Evolutionary conservation across 2,329 filamentous ascomycete species (phyloP).

Genomic region (Penicillium sp.): DNA sequence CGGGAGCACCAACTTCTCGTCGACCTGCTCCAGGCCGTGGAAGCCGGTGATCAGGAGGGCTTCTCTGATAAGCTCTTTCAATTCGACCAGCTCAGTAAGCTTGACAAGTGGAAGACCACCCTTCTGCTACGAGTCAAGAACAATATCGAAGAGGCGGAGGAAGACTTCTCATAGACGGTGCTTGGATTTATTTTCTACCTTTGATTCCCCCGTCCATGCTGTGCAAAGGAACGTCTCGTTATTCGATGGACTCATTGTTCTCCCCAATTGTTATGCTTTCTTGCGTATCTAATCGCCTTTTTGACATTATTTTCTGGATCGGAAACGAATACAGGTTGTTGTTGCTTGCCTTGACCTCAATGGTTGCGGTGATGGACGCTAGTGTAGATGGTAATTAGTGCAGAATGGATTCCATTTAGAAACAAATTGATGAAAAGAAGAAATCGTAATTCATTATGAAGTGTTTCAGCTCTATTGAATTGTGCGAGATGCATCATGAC

Average conservation of each 20-base stretch:
- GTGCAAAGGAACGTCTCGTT: conserved; percentile 20
- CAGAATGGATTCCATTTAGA: conserved; percentile 6
- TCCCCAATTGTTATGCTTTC: not conserved
- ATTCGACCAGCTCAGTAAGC: conserved; percentile 87
- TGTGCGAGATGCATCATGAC: conserved; percentile 29
- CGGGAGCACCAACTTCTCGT: conserved; percentile 80
- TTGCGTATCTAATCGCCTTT: conserved; percentile 12
- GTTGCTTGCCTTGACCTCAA: not conserved
- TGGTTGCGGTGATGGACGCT: not conserved
- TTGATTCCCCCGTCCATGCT: conserved; percentile 31
- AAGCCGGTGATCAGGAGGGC: conserved; percentile 76
- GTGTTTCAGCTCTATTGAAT: conserved; percentile 35
- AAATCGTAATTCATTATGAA: conserved; percentile 38
- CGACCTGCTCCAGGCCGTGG: conserved; percentile 75
- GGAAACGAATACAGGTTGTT: conserved; percentile 7
- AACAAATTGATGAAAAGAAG: conserved; percentile 2
- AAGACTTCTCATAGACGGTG: conserved; percentile 65
- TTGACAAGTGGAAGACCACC: conserved; percentile 97
- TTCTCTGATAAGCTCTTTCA: conserved; percentile 87
- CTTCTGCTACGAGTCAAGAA: conserved; percentile 82
- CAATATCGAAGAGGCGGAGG: conserved; percentile 71
- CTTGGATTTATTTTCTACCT: conserved; percentile 20
- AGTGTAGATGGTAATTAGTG: not conserved
- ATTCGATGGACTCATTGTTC: conserved; percentile 12
- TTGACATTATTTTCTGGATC: not conserved